Conservation (phyloP, 768 basidiomycete genomes). For the Pleurotus platypus region DNA sequence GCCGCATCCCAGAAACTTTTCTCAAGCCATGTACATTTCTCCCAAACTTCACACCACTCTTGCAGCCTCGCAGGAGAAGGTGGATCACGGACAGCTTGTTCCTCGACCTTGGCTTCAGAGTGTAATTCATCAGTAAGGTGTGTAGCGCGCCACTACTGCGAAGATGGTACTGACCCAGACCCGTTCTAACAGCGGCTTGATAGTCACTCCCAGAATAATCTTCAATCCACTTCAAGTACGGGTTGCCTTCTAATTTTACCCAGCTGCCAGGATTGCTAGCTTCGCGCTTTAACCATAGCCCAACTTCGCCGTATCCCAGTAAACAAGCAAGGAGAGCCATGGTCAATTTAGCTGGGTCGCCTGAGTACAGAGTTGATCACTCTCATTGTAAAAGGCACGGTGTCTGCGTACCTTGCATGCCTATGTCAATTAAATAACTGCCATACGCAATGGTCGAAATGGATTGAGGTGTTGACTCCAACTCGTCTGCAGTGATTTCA, state of each 20-base stretch:
- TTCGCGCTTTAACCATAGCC: constrained; percentile 72
- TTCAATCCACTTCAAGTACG: constrained; percentile 73
- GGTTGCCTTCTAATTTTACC: constrained; percentile 63
- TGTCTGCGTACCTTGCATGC: constrained; percentile 51
- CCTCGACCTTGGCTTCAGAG: constrained; percentile 68
- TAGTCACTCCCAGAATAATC: constrained; percentile 75
- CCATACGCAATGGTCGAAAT: constrained; percentile 82
- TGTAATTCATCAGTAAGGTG: not conserved
- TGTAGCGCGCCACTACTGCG: not conserved
- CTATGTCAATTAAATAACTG: constrained; percentile 78
- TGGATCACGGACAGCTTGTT: constrained; percentile 52
- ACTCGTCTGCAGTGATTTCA: constrained; percentile 58
- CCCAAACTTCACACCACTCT: constrained; percentile 74
- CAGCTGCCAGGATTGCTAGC: constrained; percentile 47
- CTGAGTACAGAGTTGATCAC: constrained; percentile 25
- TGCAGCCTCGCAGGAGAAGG: constrained; percentile 56
- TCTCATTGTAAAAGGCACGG: not conserved
- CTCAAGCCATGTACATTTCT: constrained; percentile 72
- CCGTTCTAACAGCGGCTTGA: constrained; percentile 67
- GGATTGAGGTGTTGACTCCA: constrained; percentile 62
- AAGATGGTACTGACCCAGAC: constrained; percentile 57
- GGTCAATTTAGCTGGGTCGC: constrained; percentile 68
- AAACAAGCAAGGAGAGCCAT: constrained; percentile 85
- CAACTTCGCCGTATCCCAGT: constrained; percentile 90
- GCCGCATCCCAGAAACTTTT: constrained; percentile 83